A percentile compares a stretch with the other conserved stretches of the same genome.
phyloP scores from a whole-genome alignment of 78 protist genomes.

The Thecamonas trahens region DNA sequence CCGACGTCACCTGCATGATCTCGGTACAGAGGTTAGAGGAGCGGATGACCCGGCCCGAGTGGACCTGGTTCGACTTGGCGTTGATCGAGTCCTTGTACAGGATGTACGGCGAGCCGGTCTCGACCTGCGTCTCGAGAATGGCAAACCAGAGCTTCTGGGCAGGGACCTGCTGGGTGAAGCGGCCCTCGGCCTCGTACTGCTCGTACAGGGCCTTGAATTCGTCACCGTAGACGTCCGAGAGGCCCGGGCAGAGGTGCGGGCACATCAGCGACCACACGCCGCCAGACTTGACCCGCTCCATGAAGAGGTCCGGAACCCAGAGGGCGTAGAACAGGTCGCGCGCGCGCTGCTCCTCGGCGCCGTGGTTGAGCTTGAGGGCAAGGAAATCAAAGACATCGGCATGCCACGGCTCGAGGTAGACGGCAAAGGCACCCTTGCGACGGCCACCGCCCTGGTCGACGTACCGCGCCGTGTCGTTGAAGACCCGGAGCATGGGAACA shows the following conservation, averaged over 20 bases:
- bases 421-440: conserved; percentile 96
- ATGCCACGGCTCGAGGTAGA: conserved; percentile 99
- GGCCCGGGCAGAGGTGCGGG: conserved; percentile 90
- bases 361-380: conserved; percentile 75
- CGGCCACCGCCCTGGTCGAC: conserved; percentile 97
- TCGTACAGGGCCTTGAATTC: conserved; percentile 82
- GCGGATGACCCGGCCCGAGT: conserved; percentile 90
- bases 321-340: conserved; percentile 96
- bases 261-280: conserved; percentile 91
- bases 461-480: conserved; percentile 92
- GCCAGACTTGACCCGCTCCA: conserved; percentile 89
- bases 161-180: conserved; percentile 33
- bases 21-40: conserved; percentile 95
- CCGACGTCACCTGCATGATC: conserved; percentile 90
- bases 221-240: conserved; percentile 75
- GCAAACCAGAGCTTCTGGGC: conserved; percentile 96
- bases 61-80: conserved; percentile 83
- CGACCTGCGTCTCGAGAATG: conserved; percentile 92
- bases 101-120: conserved; percentile 97
- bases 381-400: conserved; percentile 89
- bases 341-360: conserved; percentile 88
- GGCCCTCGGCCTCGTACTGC: conserved; percentile 60
- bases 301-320: conserved; percentile 96
- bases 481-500: conserved; percentile 97
- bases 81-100: conserved; percentile 97